phyloP scores from a whole-genome alignment of 2,329 filamentous ascomycete genomes.

The Venturia asperata region DNA sequence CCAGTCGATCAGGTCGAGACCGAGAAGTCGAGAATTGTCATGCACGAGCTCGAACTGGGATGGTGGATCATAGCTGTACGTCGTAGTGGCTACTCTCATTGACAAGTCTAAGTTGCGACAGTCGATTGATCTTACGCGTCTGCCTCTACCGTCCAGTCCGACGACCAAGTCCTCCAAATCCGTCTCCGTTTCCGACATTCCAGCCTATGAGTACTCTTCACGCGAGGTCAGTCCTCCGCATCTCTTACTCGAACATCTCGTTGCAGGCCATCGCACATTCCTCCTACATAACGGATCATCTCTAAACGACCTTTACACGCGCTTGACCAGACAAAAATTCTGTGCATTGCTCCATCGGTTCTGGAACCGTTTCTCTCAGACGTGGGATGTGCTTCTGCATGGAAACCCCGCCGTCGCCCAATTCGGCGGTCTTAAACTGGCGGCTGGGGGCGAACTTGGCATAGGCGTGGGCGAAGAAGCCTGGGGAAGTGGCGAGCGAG shows the following conservation, averaged over 20 bases:
- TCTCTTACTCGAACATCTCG: conserved; percentile 70
- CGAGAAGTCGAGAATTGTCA: conserved; percentile 74
- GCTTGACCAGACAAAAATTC: conserved; percentile 58
- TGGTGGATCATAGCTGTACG: conserved; percentile 86
- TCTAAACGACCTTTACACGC: conserved; percentile 58
- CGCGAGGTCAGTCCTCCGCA: conserved; percentile 79
- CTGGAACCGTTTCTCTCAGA: conserved; percentile 62
- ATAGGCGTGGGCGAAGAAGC: conserved; percentile 95
- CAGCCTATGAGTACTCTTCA: conserved; percentile 69
- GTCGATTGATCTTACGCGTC: conserved; percentile 74
- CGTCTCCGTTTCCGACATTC: no score
- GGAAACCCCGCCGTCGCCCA: conserved; percentile 78
- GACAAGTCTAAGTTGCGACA: conserved; percentile 29
- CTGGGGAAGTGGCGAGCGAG: conserved; percentile 84
- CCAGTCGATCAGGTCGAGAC: conserved; percentile 83
- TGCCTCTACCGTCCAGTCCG: conserved; percentile 45
- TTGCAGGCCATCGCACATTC: conserved; percentile 77
- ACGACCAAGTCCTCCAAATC: conserved; percentile 24
- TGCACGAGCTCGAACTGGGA: conserved; percentile 78
- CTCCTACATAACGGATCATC: conserved; percentile 78
- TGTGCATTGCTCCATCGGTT: conserved; percentile 66
- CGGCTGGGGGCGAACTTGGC: conserved; percentile 83
- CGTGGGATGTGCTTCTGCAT: conserved; percentile 84
- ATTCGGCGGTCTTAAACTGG: conserved; percentile 78
- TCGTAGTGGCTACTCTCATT: background rate